phyloP scores from a whole-genome alignment of 495 filamentous ascomycete genomes.

The Beverwykella pulmonaria region DNA sequence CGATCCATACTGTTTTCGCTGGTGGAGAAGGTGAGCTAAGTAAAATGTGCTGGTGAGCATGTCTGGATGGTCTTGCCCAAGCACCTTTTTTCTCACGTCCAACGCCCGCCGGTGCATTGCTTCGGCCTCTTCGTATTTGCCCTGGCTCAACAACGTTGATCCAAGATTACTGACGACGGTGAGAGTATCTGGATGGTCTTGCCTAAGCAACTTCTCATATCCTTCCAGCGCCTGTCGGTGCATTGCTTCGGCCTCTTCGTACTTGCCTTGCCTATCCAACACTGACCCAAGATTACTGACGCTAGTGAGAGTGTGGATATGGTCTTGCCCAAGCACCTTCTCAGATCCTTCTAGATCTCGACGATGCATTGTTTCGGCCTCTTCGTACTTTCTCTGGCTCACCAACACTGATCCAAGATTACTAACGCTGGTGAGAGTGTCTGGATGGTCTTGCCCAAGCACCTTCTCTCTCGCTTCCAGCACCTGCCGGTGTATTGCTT shows the following conservation, averaged over 20 bases:
- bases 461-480: not conserved
- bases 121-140: not conserved
- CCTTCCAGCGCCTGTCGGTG: not conserved
- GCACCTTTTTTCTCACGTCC: not conserved
- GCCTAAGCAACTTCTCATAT: not conserved
- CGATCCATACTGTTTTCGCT: no score
- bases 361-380: not conserved
- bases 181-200: not conserved
- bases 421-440: conserved; percentile 3
- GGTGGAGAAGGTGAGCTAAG: no score
- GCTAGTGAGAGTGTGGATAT: not conserved
- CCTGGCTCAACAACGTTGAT: not conserved
- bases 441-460: conserved; percentile 5
- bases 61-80: not conserved
- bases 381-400: not conserved
- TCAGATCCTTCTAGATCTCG: not conserved
- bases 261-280: no score
- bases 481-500: not conserved
- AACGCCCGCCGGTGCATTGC: not conserved
- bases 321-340: not conserved
- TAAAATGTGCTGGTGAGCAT: no score
- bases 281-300: not conserved
- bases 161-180: not conserved
- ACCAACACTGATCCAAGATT: conserved; percentile 3
- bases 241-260: not conserved